Base-by-base conservation (phyloP, 495 filamentous ascomycete species). In the Neurospora intermedia region DNA sequence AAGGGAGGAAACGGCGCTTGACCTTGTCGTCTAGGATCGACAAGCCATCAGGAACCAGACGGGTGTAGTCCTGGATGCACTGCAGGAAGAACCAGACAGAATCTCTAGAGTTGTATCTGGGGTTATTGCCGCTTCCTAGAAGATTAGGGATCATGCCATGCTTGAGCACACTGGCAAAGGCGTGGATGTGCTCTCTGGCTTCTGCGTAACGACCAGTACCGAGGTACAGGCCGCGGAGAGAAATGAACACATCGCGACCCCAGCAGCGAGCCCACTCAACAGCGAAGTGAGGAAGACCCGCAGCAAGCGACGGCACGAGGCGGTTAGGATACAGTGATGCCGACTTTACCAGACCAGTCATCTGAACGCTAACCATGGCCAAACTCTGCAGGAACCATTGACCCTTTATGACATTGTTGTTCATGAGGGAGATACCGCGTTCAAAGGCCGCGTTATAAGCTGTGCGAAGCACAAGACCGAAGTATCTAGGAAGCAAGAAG, bases 141-240 rank as follows among this genome's bases (percentile, higher is more conserved):
- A 99, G 86, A 76, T 99, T 99, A 15, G 96, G 96, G 71, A 98
- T 93, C 96, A 98, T 98, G 62, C 96, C 96, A 79, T 99, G 96
- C 84, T 98, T 98, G 69, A 99, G 85, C 11, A 99, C 94, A 79
- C 93, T 97, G 0, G 93, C 94, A 83, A 99, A 99, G 62, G 96
- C 96, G 70, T 93, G 84, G 74, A 99, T 97, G 78, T 98, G 96
- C 81, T 97, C 93, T 75, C 88, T 93, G 18, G 95, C 96, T 76
- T 97, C 94, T 6, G 87, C 88, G 77, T 90, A 97, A 11, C 95
- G 90, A 6, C 94, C 93, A 27, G 94, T 97, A 59, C 92, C 93
- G 42, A 98, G 88, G 77, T 91, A 93, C 16, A 99, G 85, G 69
- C 96, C 96, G 42, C 96, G 90, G 16, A 97, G 87, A 31, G 96